Evolutionary conservation across 2,329 filamentous ascomycete species (phyloP).

Genomic region (Myriosclerotinia duriaeana): DNA sequence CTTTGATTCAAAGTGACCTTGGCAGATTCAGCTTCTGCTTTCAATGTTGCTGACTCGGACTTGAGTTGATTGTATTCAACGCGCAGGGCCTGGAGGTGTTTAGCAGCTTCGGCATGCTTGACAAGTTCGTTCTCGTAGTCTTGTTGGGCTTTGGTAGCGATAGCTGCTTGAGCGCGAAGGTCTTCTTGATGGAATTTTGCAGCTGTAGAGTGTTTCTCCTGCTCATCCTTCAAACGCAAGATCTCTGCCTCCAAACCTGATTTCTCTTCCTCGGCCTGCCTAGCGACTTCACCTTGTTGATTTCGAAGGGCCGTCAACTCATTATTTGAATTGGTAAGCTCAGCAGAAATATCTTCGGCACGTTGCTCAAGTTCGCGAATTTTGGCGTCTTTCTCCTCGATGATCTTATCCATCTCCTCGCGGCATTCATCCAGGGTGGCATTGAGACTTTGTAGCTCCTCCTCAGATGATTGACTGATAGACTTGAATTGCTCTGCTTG

Average conservation of each 20-base stretch:
- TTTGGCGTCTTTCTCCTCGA: conserved; percentile 74
- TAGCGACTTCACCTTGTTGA: conserved; percentile 71
- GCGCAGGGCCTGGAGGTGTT: conserved; percentile 75
- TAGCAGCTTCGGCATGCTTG: conserved; percentile 94
- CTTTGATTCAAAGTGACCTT: conserved; percentile 76
- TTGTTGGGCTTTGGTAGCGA: conserved; percentile 88
- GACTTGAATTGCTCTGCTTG: conserved; percentile 86
- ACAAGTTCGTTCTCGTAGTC: conserved; percentile 93
- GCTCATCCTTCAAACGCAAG: conserved; percentile 76
- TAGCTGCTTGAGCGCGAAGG: conserved; percentile 87
- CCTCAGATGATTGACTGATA: conserved; percentile 83
- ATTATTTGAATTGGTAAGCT: conserved; percentile 77
- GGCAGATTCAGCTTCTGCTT: conserved; percentile 81
- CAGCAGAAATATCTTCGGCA: conserved; percentile 77
- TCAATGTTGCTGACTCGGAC: conserved; percentile 71
- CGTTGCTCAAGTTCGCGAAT: conserved; percentile 81
- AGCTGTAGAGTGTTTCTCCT: conserved; percentile 74
- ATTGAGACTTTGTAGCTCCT: conserved; percentile 76
- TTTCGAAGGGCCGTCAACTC: conserved; percentile 80
- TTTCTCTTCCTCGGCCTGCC: conserved; percentile 79
- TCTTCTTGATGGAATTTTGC: conserved; percentile 87
- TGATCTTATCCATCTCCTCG: conserved; percentile 75
- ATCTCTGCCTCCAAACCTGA: conserved; percentile 75
- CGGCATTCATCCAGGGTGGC: conserved; percentile 82
- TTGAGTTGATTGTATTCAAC: conserved; percentile 79